Percentiles rank a stretch among this genome's conserved stretches.
phyloP scores from a whole-genome alignment of 768 basidiomycete genomes.

The Coprinellus aureogranulatus region DNA sequence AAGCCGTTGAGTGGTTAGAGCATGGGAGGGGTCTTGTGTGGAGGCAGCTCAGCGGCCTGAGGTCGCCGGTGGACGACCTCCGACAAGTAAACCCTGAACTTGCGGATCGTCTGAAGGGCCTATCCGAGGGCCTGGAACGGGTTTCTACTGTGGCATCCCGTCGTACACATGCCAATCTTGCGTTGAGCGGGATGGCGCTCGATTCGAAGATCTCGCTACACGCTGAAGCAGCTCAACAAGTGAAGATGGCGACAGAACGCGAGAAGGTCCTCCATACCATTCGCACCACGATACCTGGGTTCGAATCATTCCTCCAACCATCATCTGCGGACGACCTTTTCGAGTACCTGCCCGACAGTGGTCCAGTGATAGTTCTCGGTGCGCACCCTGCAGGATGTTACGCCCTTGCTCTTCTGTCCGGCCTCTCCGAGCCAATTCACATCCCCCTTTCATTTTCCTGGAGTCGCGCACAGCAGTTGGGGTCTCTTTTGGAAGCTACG shows the following conservation, averaged over 20 bases:
- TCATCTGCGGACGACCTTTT: background rate
- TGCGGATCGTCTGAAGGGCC: constrained; percentile 8
- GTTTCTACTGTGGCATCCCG: background rate
- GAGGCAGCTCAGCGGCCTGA: constrained; percentile 22
- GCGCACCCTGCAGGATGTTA: constrained; percentile 31
- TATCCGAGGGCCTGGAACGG: constrained; percentile 14
- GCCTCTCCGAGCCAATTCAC: background rate
- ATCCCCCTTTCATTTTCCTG: constrained; percentile 5
- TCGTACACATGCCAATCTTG: background rate
- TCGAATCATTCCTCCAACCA: constrained; percentile 21
- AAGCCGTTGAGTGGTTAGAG: constrained; percentile 33
- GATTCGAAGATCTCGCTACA: constrained; percentile 10
- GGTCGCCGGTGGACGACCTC: constrained; percentile 21
- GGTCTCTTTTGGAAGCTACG: background rate
- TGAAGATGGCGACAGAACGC: constrained; percentile 17
- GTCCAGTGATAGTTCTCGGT: constrained; percentile 39
- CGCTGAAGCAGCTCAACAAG: constrained; percentile 11
- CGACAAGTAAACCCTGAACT: constrained; percentile 6
- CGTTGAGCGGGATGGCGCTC: background rate
- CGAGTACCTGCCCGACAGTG: constrained; percentile 8
- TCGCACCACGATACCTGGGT: constrained; percentile 12
- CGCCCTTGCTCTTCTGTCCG: constrained; percentile 31
- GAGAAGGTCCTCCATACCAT: constrained; percentile 13
- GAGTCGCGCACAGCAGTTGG: background rate
- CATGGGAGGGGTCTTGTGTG: constrained; percentile 28